Conservation (phyloP, 2,329 filamentous ascomycete species). For the Seiridium cupressi region DNA sequence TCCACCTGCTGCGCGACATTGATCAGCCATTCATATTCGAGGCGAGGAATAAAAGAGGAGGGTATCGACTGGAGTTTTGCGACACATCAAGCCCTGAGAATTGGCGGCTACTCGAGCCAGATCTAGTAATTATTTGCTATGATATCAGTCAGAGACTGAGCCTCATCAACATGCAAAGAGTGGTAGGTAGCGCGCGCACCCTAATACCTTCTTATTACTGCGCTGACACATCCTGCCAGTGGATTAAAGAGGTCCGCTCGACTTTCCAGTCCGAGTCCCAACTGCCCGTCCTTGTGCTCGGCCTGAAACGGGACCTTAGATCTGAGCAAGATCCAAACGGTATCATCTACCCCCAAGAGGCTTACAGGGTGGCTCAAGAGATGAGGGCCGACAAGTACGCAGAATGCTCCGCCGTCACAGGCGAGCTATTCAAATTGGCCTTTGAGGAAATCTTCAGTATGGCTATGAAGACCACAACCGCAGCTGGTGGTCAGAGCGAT, state of each 20-base stretch:
- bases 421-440: slow-evolving; percentile 54
- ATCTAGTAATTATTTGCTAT: slow-evolving; percentile 59
- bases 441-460: slow-evolving; percentile 62
- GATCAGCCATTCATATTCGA: slow-evolving; percentile 62
- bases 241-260: slow-evolving; percentile 53
- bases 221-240: slow-evolving; percentile 36
- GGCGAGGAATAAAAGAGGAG: slow-evolving; percentile 41
- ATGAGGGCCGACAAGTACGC: slow-evolving; percentile 62
- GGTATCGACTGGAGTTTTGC: slow-evolving; percentile 57
- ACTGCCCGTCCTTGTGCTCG: slow-evolving; percentile 55
- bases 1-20: slow-evolving; percentile 53
- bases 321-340: slow-evolving; percentile 58
- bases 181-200: slow-evolving; percentile 38
- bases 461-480: slow-evolving; percentile 46
- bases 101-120: slow-evolving; percentile 57
- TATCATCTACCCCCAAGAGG: slow-evolving; percentile 61
- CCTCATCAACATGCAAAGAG: slow-evolving; percentile 56
- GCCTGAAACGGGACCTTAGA: slow-evolving; percentile 59
- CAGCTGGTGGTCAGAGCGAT: slow-evolving; percentile 50
- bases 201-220: neutral
- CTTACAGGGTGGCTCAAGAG: slow-evolving; percentile 53
- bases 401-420: slow-evolving; percentile 61
- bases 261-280: slow-evolving; percentile 45
- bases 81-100: slow-evolving; percentile 58
- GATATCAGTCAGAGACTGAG: slow-evolving; percentile 59